Conservation (phyloP, 208 protist species). For the Acanthamoeba sp. region DNA sequence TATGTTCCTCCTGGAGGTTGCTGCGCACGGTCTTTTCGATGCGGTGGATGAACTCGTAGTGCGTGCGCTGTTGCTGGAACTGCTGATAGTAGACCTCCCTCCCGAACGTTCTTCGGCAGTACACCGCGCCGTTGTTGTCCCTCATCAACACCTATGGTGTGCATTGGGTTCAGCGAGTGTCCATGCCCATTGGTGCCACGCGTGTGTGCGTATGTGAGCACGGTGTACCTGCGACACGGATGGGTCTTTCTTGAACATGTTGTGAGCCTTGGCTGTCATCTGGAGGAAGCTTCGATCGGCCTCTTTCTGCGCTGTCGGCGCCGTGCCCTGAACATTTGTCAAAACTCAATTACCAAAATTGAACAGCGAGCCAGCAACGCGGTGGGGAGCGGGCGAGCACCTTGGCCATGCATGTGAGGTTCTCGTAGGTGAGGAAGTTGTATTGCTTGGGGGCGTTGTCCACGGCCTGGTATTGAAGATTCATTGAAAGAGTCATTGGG, state of each 20-base stretch:
- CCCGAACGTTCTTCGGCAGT: background rate
- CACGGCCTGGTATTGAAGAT: background rate
- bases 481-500: background rate
- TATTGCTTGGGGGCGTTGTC: background rate
- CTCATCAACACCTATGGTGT: background rate
- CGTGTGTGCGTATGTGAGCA: background rate
- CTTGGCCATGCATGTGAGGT: background rate
- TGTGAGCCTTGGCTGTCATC: conserved; percentile 10
- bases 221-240: background rate
- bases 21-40: conserved; percentile 61
- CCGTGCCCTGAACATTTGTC: background rate
- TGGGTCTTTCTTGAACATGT: background rate
- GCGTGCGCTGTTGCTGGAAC: conserved; percentile 8
- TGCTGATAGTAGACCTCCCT: conserved; percentile 25
- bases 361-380: background rate
- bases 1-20: background rate
- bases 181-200: too few relatives aligned
- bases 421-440: conserved; percentile 16
- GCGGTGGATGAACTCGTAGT: conserved; percentile 67
- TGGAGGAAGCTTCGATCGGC: conserved; percentile 27
- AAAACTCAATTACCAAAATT: too few relatives aligned
- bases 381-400: background rate
- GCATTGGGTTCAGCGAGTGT: background rate
- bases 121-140: conserved; percentile 30
- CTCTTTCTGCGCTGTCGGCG: background rate